phyloP scores from a whole-genome alignment of 805 yeast species.

The Debaryomyces tyrocola region DNA sequence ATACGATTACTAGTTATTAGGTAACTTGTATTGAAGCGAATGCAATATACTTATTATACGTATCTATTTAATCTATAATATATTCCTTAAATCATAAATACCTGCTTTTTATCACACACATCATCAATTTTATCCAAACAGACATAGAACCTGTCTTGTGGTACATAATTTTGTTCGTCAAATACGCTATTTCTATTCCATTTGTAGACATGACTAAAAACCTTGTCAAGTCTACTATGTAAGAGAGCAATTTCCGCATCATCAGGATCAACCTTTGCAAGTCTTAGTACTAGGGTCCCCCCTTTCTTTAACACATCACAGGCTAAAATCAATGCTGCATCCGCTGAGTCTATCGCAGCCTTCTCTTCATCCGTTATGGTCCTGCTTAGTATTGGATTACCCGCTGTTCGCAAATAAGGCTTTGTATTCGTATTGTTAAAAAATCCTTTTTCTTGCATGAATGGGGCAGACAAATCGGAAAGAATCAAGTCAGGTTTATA shows the following conservation, averaged over 20 bases:
- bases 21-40: no score
- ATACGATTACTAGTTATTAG: no score
- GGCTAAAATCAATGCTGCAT: conserved; percentile 34
- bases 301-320: conserved; percentile 26
- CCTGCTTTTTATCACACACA: conserved; percentile 8
- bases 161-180: conserved; percentile 1
- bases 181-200: conserved; percentile 13
- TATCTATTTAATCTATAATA: not conserved
- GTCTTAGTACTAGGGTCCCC: conserved; percentile 33
- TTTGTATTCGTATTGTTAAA: conserved; percentile 35
- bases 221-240: conserved; percentile 18
- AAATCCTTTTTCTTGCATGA: conserved; percentile 36
- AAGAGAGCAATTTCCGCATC: conserved; percentile 32
- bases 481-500: conserved; percentile 37
- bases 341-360: conserved; percentile 39
- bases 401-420: conserved; percentile 31
- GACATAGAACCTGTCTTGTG: conserved; percentile 24
- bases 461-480: conserved; percentile 36
- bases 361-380: conserved; percentile 25
- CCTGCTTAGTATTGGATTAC: conserved; percentile 24
- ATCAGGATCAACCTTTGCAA: conserved; percentile 20
- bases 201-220: conserved; percentile 25
- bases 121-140: conserved; percentile 25
- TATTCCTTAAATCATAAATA: conserved; percentile 3
- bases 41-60: no score